phyloP scores from a whole-genome alignment of 1,139 yeast species.

The Zhuliangozyma blackwelliae region DNA sequence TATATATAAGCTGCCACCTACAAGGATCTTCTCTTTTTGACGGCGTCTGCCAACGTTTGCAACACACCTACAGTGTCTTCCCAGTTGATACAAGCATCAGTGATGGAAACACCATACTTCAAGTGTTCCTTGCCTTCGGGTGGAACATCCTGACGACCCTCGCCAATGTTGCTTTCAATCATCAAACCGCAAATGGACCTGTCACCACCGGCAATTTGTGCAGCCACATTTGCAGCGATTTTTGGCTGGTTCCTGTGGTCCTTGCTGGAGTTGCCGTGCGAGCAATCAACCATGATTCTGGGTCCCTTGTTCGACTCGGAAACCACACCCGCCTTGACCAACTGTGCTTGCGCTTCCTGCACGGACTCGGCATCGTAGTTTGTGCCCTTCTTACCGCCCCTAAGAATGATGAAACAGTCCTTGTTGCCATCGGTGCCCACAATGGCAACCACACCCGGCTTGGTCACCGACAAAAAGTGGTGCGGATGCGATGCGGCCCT shows the following conservation, averaged over 20 bases:
- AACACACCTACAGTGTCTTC: constrained; percentile 82
- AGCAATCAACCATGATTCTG: constrained; percentile 87
- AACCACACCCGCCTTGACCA: constrained; percentile 31
- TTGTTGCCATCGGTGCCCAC: constrained; percentile 93
- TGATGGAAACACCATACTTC: constrained; percentile 93
- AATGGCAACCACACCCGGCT: constrained; percentile 94
- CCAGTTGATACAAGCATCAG: constrained; percentile 96
- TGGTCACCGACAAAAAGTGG: constrained; percentile 95
- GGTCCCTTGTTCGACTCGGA: constrained; percentile 28
- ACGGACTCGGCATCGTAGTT: constrained; percentile 84
- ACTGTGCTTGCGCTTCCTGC: constrained; percentile 61
- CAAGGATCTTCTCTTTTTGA: constrained; percentile 60
- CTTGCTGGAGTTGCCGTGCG: constrained; percentile 94
- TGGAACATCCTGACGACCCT: constrained; percentile 88
- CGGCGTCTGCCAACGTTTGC: constrained; percentile 74
- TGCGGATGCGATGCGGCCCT: constrained; percentile 90
- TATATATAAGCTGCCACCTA: too few species aligned
- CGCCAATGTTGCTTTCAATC: constrained; percentile 92
- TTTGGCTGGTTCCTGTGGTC: constrained; percentile 93
- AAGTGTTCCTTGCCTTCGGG: constrained; percentile 56
- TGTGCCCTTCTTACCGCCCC: constrained; percentile 95
- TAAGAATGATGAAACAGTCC: constrained; percentile 80
- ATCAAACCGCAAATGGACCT: constrained; percentile 80
- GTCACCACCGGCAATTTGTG: constrained; percentile 81
- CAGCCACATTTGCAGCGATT: constrained; percentile 74